phyloP scores from a whole-genome alignment of 371 early-diverging fungal genomes.

The Zancudomyces culisetae region DNA sequence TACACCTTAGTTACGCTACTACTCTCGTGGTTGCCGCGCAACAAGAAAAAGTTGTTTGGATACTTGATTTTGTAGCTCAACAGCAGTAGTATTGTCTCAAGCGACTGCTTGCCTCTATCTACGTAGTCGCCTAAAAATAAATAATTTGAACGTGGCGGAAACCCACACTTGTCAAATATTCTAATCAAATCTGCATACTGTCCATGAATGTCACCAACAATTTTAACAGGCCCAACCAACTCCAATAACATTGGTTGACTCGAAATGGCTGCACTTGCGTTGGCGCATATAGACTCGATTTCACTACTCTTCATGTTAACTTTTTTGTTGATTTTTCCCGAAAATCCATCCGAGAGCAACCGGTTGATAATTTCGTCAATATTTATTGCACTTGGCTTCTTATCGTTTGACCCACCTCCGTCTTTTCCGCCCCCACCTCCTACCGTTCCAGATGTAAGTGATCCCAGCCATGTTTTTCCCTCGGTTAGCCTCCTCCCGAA shows the following conservation, averaged over 20 bases:
- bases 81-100: slow-evolving; percentile 88
- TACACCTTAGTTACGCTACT: slow-evolving; percentile 94
- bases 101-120: slow-evolving; percentile 89
- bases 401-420: slow-evolving; percentile 5
- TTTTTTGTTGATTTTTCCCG: slow-evolving; percentile 42
- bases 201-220: slow-evolving; percentile 82
- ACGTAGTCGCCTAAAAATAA: slow-evolving; percentile 98
- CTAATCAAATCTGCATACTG: slow-evolving; percentile 80
- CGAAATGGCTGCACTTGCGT: slow-evolving; percentile 79
- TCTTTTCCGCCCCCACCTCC: not conserved
- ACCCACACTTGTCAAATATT: slow-evolving; percentile 83
- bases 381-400: slow-evolving; percentile 20
- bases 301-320: slow-evolving; percentile 63
- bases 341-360: slow-evolving; percentile 58
- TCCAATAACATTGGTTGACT: slow-evolving; percentile 81
- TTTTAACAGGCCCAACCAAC: slow-evolving; percentile 85
- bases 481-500: not conserved
- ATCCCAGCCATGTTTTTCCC: not conserved
- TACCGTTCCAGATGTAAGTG: not conserved
- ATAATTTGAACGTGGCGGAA: slow-evolving; percentile 77
- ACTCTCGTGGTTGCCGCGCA: slow-evolving; percentile 98
- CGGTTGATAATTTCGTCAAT: slow-evolving; percentile 73
- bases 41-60: slow-evolving; percentile 89
- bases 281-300: slow-evolving; percentile 73
- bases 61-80: slow-evolving; percentile 95